Evolutionary conservation across 2,329 filamentous ascomycete species (phyloP).

Genomic region (Pestalotiopsis sp.): DNA sequence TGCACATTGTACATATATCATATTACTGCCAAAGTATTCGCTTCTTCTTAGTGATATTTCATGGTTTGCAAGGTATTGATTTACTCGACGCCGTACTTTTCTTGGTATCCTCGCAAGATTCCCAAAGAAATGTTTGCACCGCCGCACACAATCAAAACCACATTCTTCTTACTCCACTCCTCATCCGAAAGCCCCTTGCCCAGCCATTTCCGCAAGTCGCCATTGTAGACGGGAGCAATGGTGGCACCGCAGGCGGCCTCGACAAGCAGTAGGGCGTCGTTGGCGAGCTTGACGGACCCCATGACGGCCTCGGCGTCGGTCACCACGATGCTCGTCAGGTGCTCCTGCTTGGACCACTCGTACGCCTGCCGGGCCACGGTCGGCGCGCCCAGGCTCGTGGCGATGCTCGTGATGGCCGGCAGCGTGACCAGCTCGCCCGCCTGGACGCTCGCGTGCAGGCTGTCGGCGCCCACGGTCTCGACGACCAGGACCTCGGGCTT

Average conservation of each 20-base stretch:
- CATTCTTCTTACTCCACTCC: constrained; percentile 66
- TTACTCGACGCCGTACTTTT: constrained; percentile 41
- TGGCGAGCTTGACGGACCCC: constrained; percentile 75
- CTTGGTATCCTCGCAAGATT: constrained; percentile 61
- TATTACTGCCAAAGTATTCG: background rate
- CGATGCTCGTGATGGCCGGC: constrained; percentile 73
- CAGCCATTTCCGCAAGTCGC: constrained; percentile 62
- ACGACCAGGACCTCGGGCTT: constrained; percentile 65
- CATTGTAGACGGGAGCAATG: constrained; percentile 69
- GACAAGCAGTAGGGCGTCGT: constrained; percentile 80
- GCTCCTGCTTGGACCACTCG: constrained; percentile 54
- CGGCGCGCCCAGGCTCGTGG: constrained; percentile 73
- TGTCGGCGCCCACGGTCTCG: constrained; percentile 76
- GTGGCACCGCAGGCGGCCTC: constrained; percentile 86
- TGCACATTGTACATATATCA: background rate
- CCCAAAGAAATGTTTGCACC: constrained; percentile 68
- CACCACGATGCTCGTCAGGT: constrained; percentile 62
- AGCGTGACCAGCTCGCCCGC: constrained; percentile 63
- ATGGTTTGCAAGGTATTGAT: background rate
- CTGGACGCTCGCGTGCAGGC: constrained; percentile 63
- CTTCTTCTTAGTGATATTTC: background rate
- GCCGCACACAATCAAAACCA: constrained; percentile 87
- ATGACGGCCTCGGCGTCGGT: constrained; percentile 78
- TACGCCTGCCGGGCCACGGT: constrained; percentile 71
- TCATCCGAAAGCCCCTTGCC: constrained; percentile 54